A percentile compares a stretch with the other conserved stretches of the same genome.
phyloP scores from a whole-genome alignment of 1,284 basidiomycete species.

The Albatrellus sp. region DNA sequence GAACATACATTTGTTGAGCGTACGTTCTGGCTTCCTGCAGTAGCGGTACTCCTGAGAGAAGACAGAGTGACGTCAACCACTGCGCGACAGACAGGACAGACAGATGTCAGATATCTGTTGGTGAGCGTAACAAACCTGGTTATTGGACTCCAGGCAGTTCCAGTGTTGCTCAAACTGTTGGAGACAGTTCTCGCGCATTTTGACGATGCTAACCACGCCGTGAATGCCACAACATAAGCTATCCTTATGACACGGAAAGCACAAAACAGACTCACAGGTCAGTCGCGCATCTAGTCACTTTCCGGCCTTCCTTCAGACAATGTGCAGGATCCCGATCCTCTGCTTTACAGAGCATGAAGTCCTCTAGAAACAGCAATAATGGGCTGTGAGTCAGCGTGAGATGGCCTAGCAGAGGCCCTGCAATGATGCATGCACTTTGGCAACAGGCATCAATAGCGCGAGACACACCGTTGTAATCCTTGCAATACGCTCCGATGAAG shows the following conservation, averaged over 20 bases:
- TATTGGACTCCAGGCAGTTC: constrained; percentile 90
- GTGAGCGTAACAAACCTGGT: constrained; percentile 58
- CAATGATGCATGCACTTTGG: background rate
- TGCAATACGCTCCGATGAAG: constrained; percentile 94
- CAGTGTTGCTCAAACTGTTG: constrained; percentile 89
- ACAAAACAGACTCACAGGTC: constrained; percentile 63
- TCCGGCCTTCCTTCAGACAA: constrained; percentile 91
- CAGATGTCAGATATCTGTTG: constrained; percentile 4
- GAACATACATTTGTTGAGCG: constrained; percentile 92
- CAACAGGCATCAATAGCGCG: background rate
- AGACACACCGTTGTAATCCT: constrained; percentile 86
- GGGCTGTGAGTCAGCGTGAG: background rate
- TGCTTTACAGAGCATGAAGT: constrained; percentile 98
- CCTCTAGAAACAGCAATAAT: constrained; percentile 45
- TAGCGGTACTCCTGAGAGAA: constrained; percentile 69
- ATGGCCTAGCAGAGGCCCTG: too few species aligned
- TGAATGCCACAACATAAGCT: background rate
- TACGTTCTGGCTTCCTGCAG: constrained; percentile 85
- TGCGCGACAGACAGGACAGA: background rate
- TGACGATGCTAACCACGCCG: constrained; percentile 55
- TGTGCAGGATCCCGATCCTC: constrained; percentile 85
- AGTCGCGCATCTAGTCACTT: constrained; percentile 91
- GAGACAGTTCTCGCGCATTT: constrained; percentile 88
- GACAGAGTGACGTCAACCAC: constrained; percentile 9
- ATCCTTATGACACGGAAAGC: background rate